phyloP scores from a whole-genome alignment of 1,139 yeast species.

The Pichia terricola region DNA sequence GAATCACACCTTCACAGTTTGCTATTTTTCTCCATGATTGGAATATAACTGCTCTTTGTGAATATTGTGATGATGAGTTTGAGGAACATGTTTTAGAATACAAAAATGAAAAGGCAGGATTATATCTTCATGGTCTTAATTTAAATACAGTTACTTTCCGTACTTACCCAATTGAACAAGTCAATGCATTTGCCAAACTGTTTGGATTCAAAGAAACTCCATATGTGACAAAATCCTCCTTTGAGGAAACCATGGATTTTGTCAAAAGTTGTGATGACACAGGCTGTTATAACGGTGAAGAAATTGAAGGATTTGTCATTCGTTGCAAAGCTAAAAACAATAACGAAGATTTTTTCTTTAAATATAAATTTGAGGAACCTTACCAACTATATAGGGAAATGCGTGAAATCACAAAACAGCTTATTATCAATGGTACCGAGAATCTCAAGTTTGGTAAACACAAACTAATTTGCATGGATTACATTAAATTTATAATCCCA shows the following conservation, averaged over 20 bases:
- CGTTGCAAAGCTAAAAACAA: constrained; percentile 37
- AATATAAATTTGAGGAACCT: constrained; percentile 92
- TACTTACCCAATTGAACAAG: constrained; percentile 56
- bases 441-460: constrained; percentile 42
- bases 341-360: constrained; percentile 62
- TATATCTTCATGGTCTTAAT: constrained; percentile 86
- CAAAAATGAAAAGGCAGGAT: constrained; percentile 55
- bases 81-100: constrained; percentile 92
- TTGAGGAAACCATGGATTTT: constrained; percentile 38
- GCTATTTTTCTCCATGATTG: constrained; percentile 43
- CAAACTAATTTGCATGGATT: constrained; percentile 51
- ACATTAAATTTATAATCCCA: constrained; percentile 56
- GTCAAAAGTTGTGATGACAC: constrained; percentile 50
- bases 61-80: constrained; percentile 83
- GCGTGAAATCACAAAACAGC: constrained; percentile 72
- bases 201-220: constrained; percentile 66
- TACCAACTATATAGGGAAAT: constrained; percentile 83
- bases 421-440: constrained; percentile 37
- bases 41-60: constrained; percentile 81
- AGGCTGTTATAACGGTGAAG: constrained; percentile 64
- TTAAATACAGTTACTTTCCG: constrained; percentile 51
- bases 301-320: constrained; percentile 90
- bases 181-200: constrained; percentile 46
- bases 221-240: constrained; percentile 31
- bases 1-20: constrained; percentile 37